Evolutionary conservation across 106 monocot genomes (phyloP).

Genomic region (Cymbidium sinense): DNA sequence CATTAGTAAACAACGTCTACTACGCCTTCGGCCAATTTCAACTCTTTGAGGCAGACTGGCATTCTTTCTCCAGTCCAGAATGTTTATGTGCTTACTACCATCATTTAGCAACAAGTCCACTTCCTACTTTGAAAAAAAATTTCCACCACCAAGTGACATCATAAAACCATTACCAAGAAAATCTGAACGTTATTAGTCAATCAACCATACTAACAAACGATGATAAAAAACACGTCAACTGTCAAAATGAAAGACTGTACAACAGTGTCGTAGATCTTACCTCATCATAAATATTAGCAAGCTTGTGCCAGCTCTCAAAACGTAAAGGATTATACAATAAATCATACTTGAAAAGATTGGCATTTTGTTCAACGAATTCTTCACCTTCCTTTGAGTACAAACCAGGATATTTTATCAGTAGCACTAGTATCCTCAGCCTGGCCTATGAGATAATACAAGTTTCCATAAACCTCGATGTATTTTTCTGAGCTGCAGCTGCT

Average conservation of each 20-base stretch:
- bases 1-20: slow-evolving; percentile 82
- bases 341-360: slow-evolving; percentile 91
- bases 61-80: slow-evolving; percentile 78
- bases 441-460: slow-evolving; percentile 80
- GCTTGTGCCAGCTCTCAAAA: slow-evolving; percentile 99
- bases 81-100: slow-evolving; percentile 89
- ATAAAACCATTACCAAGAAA: background rate
- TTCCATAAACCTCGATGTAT: slow-evolving; percentile 83
- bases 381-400: slow-evolving; percentile 93
- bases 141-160: background rate
- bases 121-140: slow-evolving; percentile 38
- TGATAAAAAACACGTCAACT: background rate
- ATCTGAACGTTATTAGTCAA: background rate
- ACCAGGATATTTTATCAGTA: slow-evolving; percentile 87
- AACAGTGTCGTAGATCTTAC: slow-evolving; percentile 16
- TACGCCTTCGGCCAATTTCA: slow-evolving; percentile 78
- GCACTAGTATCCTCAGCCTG: slow-evolving; percentile 96
- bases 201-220: background rate
- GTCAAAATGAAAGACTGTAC: background rate
- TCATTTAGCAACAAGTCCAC: slow-evolving; percentile 96
- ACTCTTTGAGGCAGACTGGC: slow-evolving; percentile 61
- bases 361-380: slow-evolving; percentile 93
- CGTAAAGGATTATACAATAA: slow-evolving; percentile 84
- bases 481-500: slow-evolving; percentile 40
- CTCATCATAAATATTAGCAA: slow-evolving; percentile 98